These are phyloP conservation scores for Verbascum thapsus DNA, from an alignment of 257 asterid species.

Conservation along the genomic window DNA sequence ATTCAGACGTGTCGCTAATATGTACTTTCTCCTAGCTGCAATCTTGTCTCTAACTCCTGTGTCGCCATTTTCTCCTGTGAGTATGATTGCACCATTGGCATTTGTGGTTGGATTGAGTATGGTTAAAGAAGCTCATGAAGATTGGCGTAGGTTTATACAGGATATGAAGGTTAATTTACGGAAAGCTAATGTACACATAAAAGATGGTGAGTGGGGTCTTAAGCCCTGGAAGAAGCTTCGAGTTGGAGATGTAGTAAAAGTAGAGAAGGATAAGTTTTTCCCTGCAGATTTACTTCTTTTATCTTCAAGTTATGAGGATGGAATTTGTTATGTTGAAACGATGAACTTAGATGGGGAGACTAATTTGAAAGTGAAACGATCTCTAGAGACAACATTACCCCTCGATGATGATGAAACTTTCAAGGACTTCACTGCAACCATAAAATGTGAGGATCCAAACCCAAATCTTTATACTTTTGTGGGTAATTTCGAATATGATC, in stretches of 20 bases:
- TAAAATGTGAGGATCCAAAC: slow-evolving; percentile 94
- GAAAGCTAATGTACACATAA: slow-evolving; percentile 71
- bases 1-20: slow-evolving; percentile 91
- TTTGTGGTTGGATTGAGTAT: slow-evolving; percentile 97
- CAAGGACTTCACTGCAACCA: slow-evolving; percentile 70
- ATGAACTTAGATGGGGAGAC: slow-evolving; percentile 99
- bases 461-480: slow-evolving; percentile 86
- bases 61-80: slow-evolving; percentile 79
- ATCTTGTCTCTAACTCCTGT: slow-evolving; percentile 77
- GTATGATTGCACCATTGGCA: slow-evolving; percentile 91
- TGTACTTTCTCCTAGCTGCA: slow-evolving; percentile 96
- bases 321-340: slow-evolving; percentile 95
- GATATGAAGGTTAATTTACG: slow-evolving; percentile 95
- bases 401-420: slow-evolving; percentile 69
- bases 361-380: slow-evolving; percentile 89
- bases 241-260: slow-evolving; percentile 91
- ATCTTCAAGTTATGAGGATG: slow-evolving; percentile 94
- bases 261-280: slow-evolving; percentile 87
- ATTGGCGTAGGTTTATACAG: slow-evolving; percentile 90
- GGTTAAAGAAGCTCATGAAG: slow-evolving; percentile 97
- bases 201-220: slow-evolving; percentile 64
- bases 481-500: slow-evolving; percentile 88
- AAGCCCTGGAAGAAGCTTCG: slow-evolving; percentile 93
- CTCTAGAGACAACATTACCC: slow-evolving; percentile 74
- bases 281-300: slow-evolving; percentile 96